Percentiles rank a stretch among this genome's conserved stretches.
Evolutionary conservation across 2,329 filamentous ascomycete species (phyloP).

Genomic region (Aspergillus latus): DNA sequence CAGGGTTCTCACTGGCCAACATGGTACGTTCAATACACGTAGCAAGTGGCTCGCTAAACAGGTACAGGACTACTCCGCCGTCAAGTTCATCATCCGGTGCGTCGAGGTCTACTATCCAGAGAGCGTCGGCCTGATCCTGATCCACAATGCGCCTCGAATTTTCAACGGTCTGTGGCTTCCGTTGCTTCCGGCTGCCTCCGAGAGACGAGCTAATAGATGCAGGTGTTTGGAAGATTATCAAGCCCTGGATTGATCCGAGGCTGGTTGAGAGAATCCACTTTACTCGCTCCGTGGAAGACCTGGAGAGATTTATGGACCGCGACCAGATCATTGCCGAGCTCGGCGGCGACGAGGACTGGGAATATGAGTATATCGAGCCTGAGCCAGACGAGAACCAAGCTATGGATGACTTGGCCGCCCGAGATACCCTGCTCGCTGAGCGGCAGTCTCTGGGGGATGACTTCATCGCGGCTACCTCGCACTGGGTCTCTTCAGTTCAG

Average conservation of each 20-base stretch:
- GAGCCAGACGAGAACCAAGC: conserved; percentile 67
- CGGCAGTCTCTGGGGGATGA: conserved; percentile 64
- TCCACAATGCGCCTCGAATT: conserved; percentile 88
- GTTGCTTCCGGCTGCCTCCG: neutral
- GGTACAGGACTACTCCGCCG: conserved; percentile 74
- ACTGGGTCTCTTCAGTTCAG: conserved; percentile 65
- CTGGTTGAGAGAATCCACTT: conserved; percentile 91
- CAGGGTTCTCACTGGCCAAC: conserved; percentile 83
- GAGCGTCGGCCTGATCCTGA: conserved; percentile 77
- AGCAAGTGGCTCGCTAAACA: neutral
- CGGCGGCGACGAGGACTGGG: conserved; percentile 79
- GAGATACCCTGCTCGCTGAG: conserved; percentile 62
- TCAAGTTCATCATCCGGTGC: conserved; percentile 97
- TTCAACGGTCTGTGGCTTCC: conserved; percentile 68
- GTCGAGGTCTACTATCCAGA: conserved; percentile 98
- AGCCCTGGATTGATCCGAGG: conserved; percentile 90
- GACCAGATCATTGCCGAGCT: conserved; percentile 73
- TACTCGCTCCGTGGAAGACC: conserved; percentile 72
- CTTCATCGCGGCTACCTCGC: conserved; percentile 70
- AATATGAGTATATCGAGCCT: conserved; percentile 80
- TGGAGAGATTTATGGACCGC: conserved; percentile 69
- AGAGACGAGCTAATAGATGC: neutral
- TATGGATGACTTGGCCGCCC: conserved; percentile 64
- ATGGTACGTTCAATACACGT: conserved; percentile 60
- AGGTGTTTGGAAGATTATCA: conserved; percentile 92